Percentiles rank a stretch among this genome's conserved stretches.
These are phyloP conservation scores for Gynostemma pentaphyllum DNA, from an alignment of 306 rosid genomes.

Conservation along the genomic window DNA sequence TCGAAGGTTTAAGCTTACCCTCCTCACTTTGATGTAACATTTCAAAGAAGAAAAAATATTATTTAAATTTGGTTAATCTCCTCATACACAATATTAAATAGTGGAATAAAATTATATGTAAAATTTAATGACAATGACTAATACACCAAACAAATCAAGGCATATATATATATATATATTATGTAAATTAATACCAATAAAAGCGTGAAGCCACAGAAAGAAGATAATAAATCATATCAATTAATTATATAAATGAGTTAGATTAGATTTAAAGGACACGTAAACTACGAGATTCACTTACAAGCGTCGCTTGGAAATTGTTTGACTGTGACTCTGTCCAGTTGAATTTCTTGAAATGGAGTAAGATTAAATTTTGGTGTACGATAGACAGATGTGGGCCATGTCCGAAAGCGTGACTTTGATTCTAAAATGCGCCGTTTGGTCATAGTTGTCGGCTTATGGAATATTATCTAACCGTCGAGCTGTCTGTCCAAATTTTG, in stretches of 20 bases:
- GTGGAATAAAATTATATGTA: too few species aligned
- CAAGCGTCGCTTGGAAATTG: background rate
- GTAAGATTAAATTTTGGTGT: background rate
- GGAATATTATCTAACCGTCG: background rate
- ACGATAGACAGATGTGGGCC: background rate
- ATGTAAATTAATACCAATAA: too few species aligned
- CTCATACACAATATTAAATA: too few species aligned
- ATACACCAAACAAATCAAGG: too few species aligned
- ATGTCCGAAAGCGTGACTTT: background rate
- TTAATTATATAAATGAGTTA: background rate
- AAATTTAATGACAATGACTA: too few species aligned
- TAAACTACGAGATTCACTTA: background rate
- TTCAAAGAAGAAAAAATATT: too few species aligned
- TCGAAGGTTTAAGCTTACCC: too few species aligned
- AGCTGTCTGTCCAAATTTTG: background rate
- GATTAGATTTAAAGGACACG: background rate
- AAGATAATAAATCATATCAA: background rate
- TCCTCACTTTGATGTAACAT: too few species aligned
- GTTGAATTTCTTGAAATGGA: background rate
- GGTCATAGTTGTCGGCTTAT: background rate
- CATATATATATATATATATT: too few species aligned
- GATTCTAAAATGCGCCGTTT: background rate
- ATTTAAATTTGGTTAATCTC: too few species aligned
- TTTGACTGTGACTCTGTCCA: slow-evolving; percentile 3
- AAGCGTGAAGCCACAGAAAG: too few species aligned